A percentile compares a stretch with the other conserved stretches of the same genome.
phyloP scores from a whole-genome alignment of 2,329 filamentous ascomycete genomes.

The Beauveria rudraprayagi region DNA sequence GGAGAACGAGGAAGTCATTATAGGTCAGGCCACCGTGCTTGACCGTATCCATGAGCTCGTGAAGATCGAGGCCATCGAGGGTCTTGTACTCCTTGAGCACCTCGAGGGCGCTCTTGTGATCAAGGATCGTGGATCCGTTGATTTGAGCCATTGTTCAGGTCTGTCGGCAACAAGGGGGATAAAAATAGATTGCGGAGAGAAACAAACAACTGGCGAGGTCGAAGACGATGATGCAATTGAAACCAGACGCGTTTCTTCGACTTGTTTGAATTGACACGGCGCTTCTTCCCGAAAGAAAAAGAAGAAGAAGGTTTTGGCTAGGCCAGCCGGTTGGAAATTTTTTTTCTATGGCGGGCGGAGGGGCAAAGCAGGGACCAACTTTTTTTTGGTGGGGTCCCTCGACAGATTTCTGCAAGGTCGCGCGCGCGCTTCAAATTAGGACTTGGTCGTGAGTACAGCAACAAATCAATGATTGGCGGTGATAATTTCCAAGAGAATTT shows the following conservation, averaged over 20 bases:
- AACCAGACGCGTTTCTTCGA: constrained; percentile 25
- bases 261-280: constrained; percentile 31
- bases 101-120: constrained; percentile 69
- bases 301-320: constrained; percentile 34
- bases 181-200: constrained; percentile 18
- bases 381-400: constrained; percentile 2
- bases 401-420: neutral
- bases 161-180: constrained; percentile 22
- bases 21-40: constrained; percentile 92
- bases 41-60: constrained; percentile 83
- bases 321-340: constrained; percentile 29
- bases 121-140: constrained; percentile 54
- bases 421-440: no score
- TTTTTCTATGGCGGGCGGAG: constrained; percentile 23
- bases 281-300: constrained; percentile 48
- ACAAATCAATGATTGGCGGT: no score
- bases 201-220: constrained; percentile 29
- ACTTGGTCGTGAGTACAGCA: no score
- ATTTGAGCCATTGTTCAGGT: constrained; percentile 55
- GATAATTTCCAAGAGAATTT: no score
- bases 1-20: constrained; percentile 96
- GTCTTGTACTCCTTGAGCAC: constrained; percentile 72
- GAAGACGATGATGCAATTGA: constrained; percentile 29
- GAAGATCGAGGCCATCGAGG: constrained; percentile 78
- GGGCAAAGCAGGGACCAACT: constrained; percentile 2